A percentile compares a stretch with the other conserved stretches of the same genome.
These are phyloP conservation scores for Fraxinus pennsylvanica DNA, from an alignment of 257 asterid genomes.

Conservation along the genomic window DNA sequence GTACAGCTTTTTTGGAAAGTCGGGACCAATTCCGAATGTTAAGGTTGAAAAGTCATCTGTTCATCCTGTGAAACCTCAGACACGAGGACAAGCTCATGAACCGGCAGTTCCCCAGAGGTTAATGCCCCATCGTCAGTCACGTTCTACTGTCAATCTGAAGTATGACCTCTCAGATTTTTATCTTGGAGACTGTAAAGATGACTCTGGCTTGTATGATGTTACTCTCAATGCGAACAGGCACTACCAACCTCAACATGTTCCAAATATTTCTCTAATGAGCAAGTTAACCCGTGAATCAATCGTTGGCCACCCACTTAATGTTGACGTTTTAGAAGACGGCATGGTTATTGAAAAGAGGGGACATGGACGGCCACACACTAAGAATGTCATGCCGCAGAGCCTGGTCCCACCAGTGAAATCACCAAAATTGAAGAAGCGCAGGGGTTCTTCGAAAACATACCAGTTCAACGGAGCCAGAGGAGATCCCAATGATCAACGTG, in stretches of 20 bases:
- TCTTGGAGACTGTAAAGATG: background rate
- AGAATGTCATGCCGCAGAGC: constrained; percentile 25
- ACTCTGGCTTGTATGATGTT: background rate
- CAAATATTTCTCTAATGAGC: constrained; percentile 56
- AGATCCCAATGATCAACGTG: constrained; percentile 46
- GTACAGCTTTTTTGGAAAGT: background rate
- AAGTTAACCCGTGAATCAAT: constrained; percentile 60
- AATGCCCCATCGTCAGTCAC: background rate
- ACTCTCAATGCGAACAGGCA: background rate
- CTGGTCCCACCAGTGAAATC: constrained; percentile 26
- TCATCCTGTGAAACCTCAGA: background rate
- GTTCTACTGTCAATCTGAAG: background rate
- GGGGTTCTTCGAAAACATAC: constrained; percentile 46
- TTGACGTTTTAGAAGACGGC: constrained; percentile 46
- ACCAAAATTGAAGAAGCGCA: constrained; percentile 37
- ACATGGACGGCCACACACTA: constrained; percentile 28
- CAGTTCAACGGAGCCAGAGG: constrained; percentile 35
- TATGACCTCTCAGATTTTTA: background rate
- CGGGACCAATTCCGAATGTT: background rate
- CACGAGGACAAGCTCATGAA: background rate
- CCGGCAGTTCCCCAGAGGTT: background rate
- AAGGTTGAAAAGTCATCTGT: background rate
- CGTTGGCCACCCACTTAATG: constrained; percentile 69
- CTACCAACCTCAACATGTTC: background rate
- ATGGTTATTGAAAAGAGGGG: constrained; percentile 34